A percentile compares a stretch with the other conserved stretches of the same genome.
phyloP scores from a whole-genome alignment of 164 flowering plant species.

The Aristolochia fimbriata region DNA sequence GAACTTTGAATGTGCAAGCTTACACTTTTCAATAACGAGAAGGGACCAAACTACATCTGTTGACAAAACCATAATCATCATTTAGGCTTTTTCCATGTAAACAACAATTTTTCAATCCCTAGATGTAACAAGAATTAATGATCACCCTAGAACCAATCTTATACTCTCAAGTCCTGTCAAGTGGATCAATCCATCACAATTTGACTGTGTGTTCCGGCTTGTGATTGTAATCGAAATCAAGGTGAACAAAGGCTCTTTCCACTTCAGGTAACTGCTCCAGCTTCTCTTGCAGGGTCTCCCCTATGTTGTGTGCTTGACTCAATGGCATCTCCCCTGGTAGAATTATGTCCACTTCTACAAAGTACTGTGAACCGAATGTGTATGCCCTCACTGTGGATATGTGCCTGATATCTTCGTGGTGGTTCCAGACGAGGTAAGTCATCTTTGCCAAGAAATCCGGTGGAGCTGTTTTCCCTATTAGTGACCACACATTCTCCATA shows the following conservation, averaged over 20 bases:
- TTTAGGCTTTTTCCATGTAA: too few relatives aligned
- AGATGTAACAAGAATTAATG: too few relatives aligned
- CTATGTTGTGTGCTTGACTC: slow-evolving; percentile 61
- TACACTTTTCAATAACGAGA: too few relatives aligned
- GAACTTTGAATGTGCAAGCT: too few relatives aligned
- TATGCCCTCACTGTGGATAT: slow-evolving; percentile 85
- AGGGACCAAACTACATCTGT: too few relatives aligned
- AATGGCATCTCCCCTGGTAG: slow-evolving; percentile 57
- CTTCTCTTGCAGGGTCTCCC: slow-evolving; percentile 74
- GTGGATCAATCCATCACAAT: neutral
- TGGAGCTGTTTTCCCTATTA: slow-evolving; percentile 70
- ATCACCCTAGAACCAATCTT: too few relatives aligned
- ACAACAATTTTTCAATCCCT: too few relatives aligned
- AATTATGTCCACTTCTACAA: slow-evolving; percentile 82
- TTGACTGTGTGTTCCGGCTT: slow-evolving; percentile 44
- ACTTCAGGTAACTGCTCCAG: slow-evolving; percentile 66
- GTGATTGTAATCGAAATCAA: slow-evolving; percentile 69
- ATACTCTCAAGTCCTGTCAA: too few relatives aligned
- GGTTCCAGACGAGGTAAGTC: slow-evolving; percentile 77
- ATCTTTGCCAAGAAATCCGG: slow-evolving; percentile 59
- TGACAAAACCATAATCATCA: too few relatives aligned
- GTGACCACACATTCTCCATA: slow-evolving; percentile 54
- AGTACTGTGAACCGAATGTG: slow-evolving; percentile 65
- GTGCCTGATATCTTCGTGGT: slow-evolving; percentile 57
- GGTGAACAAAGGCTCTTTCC: slow-evolving; percentile 75